Percentiles rank a stretch among this genome's conserved stretches.
Evolutionary conservation across 768 basidiomycete genomes (phyloP).

Genomic region (Suillus occidentalis): DNA sequence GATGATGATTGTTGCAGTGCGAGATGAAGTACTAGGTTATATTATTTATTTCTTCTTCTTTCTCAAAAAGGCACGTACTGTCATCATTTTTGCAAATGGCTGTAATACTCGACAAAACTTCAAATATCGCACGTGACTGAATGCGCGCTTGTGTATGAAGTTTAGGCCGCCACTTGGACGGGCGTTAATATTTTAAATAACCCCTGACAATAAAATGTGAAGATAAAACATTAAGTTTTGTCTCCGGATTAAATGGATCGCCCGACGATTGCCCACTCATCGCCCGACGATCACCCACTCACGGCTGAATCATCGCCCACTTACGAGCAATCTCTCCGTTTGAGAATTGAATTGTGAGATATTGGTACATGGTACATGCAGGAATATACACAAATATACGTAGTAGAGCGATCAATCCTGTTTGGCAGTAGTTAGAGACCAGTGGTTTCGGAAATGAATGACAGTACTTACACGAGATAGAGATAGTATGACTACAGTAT

Average conservation of each 20-base stretch:
- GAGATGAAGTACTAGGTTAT: too few species aligned
- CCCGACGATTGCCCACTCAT: not conserved
- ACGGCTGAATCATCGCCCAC: too few species aligned
- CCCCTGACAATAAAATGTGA: not conserved
- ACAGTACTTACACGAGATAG: not conserved
- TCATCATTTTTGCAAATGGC: too few species aligned
- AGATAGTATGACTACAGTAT: slow-evolving; percentile 6
- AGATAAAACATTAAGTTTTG: not conserved
- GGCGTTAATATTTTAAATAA: not conserved
- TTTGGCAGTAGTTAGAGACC: not conserved
- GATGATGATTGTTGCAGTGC: too few species aligned
- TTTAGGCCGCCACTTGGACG: too few species aligned
- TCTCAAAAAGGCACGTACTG: too few species aligned
- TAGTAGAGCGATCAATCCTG: not conserved
- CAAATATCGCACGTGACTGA: not conserved
- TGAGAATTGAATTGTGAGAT: not conserved
- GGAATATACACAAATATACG: not conserved
- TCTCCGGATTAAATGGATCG: not conserved
- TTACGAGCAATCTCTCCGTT: too few species aligned
- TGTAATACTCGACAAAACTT: not conserved
- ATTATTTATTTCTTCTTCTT: too few species aligned
- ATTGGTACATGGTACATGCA: not conserved
- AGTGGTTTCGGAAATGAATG: not conserved
- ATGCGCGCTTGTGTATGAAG: too few species aligned
- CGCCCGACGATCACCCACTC: too few species aligned